Conservation (phyloP, 73 alveolate species). For the Symbiodinium pilosum region DNA sequence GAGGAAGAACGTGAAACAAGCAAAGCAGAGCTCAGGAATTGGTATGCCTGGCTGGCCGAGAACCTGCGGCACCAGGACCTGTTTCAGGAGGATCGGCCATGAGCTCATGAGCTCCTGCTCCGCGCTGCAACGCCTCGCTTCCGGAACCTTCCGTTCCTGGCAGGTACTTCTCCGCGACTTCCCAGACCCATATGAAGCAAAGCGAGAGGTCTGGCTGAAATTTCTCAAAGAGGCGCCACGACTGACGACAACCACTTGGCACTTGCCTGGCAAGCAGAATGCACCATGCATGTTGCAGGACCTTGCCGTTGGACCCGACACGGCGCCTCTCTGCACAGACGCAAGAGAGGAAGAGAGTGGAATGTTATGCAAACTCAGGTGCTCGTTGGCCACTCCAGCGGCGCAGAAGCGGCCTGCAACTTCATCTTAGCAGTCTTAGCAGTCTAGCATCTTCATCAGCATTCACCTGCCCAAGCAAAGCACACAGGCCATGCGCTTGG, state of each 20-base stretch:
- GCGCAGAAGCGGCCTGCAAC: not conserved
- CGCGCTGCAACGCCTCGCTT: not conserved
- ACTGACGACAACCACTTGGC: not conserved
- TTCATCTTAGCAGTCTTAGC: no score
- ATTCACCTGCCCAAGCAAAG: not conserved
- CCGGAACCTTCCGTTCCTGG: not conserved
- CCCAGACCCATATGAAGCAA: not conserved
- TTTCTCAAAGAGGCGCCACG: not conserved
- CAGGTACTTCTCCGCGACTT: not conserved
- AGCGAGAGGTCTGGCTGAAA: not conserved
- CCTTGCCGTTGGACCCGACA: not conserved
- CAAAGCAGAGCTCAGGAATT: not conserved
- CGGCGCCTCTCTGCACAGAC: not conserved
- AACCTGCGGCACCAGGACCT: not conserved
- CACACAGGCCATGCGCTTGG: not conserved
- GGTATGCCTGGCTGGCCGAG: constrained; percentile 3
- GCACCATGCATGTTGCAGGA: not conserved
- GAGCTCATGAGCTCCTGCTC: not conserved
- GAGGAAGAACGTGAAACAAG: not conserved
- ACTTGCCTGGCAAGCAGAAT: not conserved
- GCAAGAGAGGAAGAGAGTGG: no score
- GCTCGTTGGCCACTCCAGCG: constrained; percentile 6
- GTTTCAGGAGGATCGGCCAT: not conserved
- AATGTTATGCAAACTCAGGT: not conserved
- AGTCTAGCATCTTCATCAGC: not conserved